Evolutionary conservation across 2,329 filamentous ascomycete genomes (phyloP), one percentile per base, ranked within the genome.

Genomic region (Beauveria medogensis): DNA sequence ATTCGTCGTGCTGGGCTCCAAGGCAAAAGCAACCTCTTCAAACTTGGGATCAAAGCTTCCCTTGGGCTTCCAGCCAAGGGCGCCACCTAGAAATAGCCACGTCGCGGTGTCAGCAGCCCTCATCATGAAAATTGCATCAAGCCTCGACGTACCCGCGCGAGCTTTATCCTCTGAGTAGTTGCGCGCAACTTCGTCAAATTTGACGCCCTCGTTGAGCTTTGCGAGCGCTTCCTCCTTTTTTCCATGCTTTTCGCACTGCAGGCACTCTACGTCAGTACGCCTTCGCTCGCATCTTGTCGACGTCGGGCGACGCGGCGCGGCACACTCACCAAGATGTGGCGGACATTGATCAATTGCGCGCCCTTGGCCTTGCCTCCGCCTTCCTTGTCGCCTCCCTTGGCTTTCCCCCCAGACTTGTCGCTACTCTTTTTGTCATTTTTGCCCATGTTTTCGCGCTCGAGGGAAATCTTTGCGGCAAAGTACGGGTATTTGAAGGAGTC

Each of bases 121-220:
- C 47, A 41, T 51, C 60, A 57, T 30, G 28, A 57, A 53, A 40
- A 54, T 67, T 37, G 34, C 34, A 37, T 40, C 61, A 54, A 54
- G 43, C 55, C 44, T 28, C 28, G 14, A 54, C 72, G 54, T 67
- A 84, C 82, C 87, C 72, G 84, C 80, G 63, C 85, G 79, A 5
- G 88, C 88, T 75, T 92, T 92, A 72, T 92, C 89, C 73, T 92
- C 89, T 0, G 86, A 90, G 69, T 83, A 89, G 65, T 86, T 83
- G 58, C 83, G 77, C 10, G 89, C 89, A 6, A 92, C 88, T 53
- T 89, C 85, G 67, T 91, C 88, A 68, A 92, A 92, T 67, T 88
- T 90, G 55, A 79, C 79, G 1, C 88, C 87, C 3, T 78, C 82
- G 44, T 80, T 80, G 56, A 92, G 73, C 74, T 90, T 88, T 61